A percentile compares a stretch with the other conserved stretches of the same genome.
These are phyloP conservation scores for Solanum appendiculatum DNA, from an alignment of 257 asterid genomes.

Conservation along the genomic window DNA sequence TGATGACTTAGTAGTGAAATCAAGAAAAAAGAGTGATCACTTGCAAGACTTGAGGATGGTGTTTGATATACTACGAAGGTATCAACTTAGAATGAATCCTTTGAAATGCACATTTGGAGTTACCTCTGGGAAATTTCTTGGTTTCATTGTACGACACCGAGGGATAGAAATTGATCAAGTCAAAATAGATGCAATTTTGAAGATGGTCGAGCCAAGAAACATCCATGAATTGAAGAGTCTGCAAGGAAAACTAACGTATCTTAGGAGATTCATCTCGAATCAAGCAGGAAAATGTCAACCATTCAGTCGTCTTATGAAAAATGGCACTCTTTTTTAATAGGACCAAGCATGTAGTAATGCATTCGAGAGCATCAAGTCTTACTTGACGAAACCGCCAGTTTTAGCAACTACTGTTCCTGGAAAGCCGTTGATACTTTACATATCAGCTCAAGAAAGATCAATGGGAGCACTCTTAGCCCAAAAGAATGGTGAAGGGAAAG, in stretches of 20 bases:
- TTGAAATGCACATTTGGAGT: background rate
- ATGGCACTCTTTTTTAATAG: background rate
- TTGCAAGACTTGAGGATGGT: background rate
- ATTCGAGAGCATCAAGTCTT: background rate
- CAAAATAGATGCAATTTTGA: background rate
- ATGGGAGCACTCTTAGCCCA: background rate
- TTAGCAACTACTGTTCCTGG: background rate
- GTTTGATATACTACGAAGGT: background rate
- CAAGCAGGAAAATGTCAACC: background rate
- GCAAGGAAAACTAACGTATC: background rate
- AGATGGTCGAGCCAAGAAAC: background rate
- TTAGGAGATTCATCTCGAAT: background rate
- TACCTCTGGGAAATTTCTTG: background rate
- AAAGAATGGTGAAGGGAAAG: background rate
- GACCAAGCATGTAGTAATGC: background rate
- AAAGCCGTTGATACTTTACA: background rate
- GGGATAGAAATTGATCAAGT: background rate
- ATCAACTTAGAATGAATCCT: background rate
- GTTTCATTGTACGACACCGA: background rate
- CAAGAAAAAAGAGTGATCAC: background rate
- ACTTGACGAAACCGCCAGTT: background rate
- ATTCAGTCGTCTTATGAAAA: no score
- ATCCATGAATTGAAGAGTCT: background rate
- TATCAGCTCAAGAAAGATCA: background rate
- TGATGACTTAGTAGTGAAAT: background rate